A percentile compares a stretch with the other conserved stretches of the same genome.
Conservation (phyloP, 805 yeast species). For the Metschnikowia arizonensis region DNA sequence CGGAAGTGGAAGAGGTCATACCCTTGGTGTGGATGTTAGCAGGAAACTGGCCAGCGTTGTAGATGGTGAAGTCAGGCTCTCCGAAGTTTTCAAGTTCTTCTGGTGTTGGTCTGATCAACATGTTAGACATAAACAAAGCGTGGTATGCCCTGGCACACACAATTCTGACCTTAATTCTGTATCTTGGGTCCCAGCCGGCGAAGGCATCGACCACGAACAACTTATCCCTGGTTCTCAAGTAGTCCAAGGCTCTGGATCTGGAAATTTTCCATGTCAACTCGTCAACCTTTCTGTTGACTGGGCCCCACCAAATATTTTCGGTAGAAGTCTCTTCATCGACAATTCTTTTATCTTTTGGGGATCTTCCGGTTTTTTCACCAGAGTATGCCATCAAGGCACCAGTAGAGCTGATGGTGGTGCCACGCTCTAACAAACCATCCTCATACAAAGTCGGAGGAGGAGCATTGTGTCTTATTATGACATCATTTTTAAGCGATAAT, state of each 20-base stretch:
- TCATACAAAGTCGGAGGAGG: slow-evolving; percentile 91
- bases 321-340: slow-evolving; percentile 88
- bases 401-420: slow-evolving; percentile 85
- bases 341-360: slow-evolving; percentile 96
- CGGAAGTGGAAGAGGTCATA: slow-evolving; percentile 94
- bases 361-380: slow-evolving; percentile 95
- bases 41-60: slow-evolving; percentile 98
- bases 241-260: slow-evolving; percentile 94
- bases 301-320: slow-evolving; percentile 97
- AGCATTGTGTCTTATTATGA: slow-evolving; percentile 80
- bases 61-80: slow-evolving; percentile 96
- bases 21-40: slow-evolving; percentile 95
- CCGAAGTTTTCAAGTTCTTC: slow-evolving; percentile 88
- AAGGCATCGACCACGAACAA: slow-evolving; percentile 92
- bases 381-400: slow-evolving; percentile 96
- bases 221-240: slow-evolving; percentile 91
- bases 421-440: slow-evolving; percentile 86
- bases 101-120: slow-evolving; percentile 91
- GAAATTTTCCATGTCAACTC: slow-evolving; percentile 94
- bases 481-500: slow-evolving; percentile 53
- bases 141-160: slow-evolving; percentile 98
- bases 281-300: slow-evolving; percentile 91
- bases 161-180: slow-evolving; percentile 91
- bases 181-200: slow-evolving; percentile 99
- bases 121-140: slow-evolving; percentile 95